phyloP scores from a whole-genome alignment of 2,329 filamentous ascomycete genomes.

The Cryphonectria radicalis region DNA sequence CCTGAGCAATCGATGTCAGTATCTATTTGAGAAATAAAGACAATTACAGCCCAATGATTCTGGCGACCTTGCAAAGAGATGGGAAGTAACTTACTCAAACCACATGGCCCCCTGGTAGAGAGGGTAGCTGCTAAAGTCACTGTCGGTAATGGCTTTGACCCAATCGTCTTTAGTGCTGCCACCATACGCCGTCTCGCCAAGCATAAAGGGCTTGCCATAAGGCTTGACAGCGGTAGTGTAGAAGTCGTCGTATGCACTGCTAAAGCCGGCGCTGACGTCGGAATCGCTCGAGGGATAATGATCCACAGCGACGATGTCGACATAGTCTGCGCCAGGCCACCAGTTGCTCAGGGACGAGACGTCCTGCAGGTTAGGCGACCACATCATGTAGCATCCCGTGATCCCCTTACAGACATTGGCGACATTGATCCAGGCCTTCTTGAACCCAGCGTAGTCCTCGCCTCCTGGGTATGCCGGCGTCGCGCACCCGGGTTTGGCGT shows the following conservation, averaged over 20 bases:
- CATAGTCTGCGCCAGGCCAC: constrained; percentile 30
- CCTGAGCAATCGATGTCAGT: neutral
- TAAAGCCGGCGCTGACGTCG: constrained; percentile 14
- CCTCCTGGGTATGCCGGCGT: constrained; percentile 25
- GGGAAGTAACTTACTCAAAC: constrained; percentile 24
- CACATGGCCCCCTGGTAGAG: constrained; percentile 28
- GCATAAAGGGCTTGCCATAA: constrained; percentile 26
- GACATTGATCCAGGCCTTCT: constrained; percentile 29
- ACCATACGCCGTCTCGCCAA: constrained; percentile 27
- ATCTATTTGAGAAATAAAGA: neutral
- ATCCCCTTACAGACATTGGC: constrained; percentile 27
- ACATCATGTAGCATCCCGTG: constrained; percentile 29
- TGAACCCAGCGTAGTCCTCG: constrained; percentile 24
- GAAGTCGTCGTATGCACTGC: constrained; percentile 20
- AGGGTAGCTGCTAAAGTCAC: constrained; percentile 24
- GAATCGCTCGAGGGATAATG: constrained; percentile 23
- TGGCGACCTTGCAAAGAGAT: neutral
- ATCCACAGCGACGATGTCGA: constrained; percentile 32
- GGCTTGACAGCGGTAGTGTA: constrained; percentile 22
- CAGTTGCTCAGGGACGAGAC: constrained; percentile 29
- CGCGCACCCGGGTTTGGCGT: constrained; percentile 26
- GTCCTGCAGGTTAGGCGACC: constrained; percentile 30
- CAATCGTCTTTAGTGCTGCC: constrained; percentile 23
- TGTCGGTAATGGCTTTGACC: constrained; percentile 21
- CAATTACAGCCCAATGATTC: neutral